Base-by-base conservation (phyloP, 352 stramenopile genomes). In the Pythium graminicola region DNA sequence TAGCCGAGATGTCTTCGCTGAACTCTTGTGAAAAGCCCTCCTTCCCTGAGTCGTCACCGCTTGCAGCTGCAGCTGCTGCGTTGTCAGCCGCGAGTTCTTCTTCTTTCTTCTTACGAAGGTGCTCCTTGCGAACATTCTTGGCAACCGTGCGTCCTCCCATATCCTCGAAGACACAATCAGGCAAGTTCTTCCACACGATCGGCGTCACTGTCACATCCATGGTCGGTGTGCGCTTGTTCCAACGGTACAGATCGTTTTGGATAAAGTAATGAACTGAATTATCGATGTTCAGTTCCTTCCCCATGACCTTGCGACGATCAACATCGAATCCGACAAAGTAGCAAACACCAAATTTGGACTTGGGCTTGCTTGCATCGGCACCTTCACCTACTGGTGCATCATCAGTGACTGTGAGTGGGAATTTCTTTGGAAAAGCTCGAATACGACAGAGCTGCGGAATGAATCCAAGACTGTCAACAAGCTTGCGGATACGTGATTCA, bases 401-500 rank as follows among this genome's bases (percentile, higher is more conserved):
- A 5, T 74, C 69, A 5, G 85, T 74, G 38, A 76, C 83, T 27
- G 50, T 84, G 33, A 93, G 57, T 22, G 82, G 76, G 39, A 86
- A 95, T 60, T 91, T 92, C 53, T 92, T 93, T 10, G 84, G 83
- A 57, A 86, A 93, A 10, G 84, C 80, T n/a, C 81, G 82, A 27
- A 95, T 68, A 13, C 71, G 75, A 50, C 81, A 92, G 2, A 95
- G 67, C 50, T 81, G 67, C 20, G 81, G 77, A 53, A 85, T 90
- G 58, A 90, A 93, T 20, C 82, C 79, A 31, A 95, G 61, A 32
- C 77, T 86, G 40, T 93, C 77, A 49, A 97, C 83, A 1, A 98
- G 65, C 26, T 97, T 88, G 32, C 93, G 77, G 48, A 98, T 83
- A 44, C 89, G 85, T 29, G 88, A 96, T 67, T 98, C 93, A 50